These are phyloP conservation scores for Phytophthora pistaciae DNA, from an alignment of 352 stramenopile genomes.

Conservation along the genomic window DNA sequence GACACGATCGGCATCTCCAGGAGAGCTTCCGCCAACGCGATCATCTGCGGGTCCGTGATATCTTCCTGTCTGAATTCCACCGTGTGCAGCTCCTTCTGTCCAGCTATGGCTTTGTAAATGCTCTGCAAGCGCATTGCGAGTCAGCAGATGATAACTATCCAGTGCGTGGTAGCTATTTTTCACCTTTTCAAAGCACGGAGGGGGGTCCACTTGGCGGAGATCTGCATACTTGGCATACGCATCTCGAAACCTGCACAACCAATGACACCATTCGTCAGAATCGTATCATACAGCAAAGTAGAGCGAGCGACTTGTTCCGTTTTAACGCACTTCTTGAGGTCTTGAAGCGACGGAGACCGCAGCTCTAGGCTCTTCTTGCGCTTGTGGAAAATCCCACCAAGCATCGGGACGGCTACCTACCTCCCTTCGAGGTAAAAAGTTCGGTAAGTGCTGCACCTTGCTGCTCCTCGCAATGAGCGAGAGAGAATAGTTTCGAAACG, in stretches of 20 bases:
- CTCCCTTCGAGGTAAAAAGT: not conserved
- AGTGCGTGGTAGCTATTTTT: not conserved
- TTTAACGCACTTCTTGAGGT: constrained; percentile 70
- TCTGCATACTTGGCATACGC: constrained; percentile 72
- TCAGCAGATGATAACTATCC: not conserved
- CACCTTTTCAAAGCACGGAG: constrained; percentile 79
- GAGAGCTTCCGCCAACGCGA: constrained; percentile 80
- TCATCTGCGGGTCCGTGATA: constrained; percentile 81
- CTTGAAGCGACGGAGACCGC: constrained; percentile 74
- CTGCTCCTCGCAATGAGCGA: not conserved
- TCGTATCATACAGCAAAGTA: not conserved
- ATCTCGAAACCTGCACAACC: constrained; percentile 66
- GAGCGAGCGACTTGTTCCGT: not conserved
- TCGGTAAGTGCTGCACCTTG: constrained; percentile 11
- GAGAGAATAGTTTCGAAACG: constrained; percentile 47
- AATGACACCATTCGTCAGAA: not conserved
- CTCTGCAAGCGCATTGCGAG: constrained; percentile 42
- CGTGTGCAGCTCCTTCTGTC: constrained; percentile 78
- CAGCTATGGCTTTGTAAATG: constrained; percentile 88
- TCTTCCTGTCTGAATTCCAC: constrained; percentile 85
- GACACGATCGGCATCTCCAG: constrained; percentile 84
- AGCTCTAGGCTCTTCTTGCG: constrained; percentile 83
- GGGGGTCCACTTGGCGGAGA: constrained; percentile 62
- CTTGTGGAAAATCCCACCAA: constrained; percentile 83
- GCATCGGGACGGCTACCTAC: constrained; percentile 43